phyloP scores from a whole-genome alignment of 768 basidiomycete species.

The Boletus subparvulus region DNA sequence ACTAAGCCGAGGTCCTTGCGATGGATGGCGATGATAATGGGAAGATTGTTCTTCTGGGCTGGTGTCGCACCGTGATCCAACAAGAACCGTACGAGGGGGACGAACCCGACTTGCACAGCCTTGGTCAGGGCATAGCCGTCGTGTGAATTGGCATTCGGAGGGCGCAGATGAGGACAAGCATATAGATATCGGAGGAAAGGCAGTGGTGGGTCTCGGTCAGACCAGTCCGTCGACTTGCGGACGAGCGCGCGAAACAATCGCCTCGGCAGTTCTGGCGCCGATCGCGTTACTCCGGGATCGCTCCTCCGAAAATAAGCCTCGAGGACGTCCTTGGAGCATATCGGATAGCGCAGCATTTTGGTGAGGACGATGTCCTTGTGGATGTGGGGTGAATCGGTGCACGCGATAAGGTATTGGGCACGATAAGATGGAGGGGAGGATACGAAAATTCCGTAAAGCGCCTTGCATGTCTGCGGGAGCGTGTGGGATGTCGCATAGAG shows the following conservation, averaged over 20 bases:
- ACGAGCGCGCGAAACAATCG: conserved; percentile 61
- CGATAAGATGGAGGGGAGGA: conserved; percentile 56
- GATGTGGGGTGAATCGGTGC: conserved; percentile 21
- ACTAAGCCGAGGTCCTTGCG: conserved; percentile 67
- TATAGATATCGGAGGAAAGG: conserved; percentile 65
- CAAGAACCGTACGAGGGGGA: conserved; percentile 67
- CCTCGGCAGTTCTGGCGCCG: conserved; percentile 54
- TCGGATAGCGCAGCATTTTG: conserved; percentile 46
- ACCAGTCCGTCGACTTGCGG: conserved; percentile 41
- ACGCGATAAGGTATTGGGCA: conserved; percentile 62
- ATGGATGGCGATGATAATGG: conserved; percentile 74
- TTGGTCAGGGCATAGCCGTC: conserved; percentile 80
- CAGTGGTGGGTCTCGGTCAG: conserved; percentile 52
- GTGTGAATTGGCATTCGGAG: conserved; percentile 61
- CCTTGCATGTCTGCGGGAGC: conserved; percentile 59
- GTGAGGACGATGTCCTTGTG: conserved; percentile 35
- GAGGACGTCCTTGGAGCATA: conserved; percentile 41
- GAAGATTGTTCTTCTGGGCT: conserved; percentile 52
- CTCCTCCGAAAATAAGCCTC: conserved; percentile 42
- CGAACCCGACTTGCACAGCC: conserved; percentile 66
- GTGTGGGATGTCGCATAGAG: conserved; percentile 61
- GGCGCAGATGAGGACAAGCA: conserved; percentile 36
- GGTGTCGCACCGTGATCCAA: conserved; percentile 76
- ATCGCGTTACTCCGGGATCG: background rate
- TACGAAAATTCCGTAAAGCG: conserved; percentile 54